A percentile compares a stretch with the other conserved stretches of the same genome.
These are phyloP conservation scores for Yamadazyma buinensis DNA, from an alignment of 1,139 yeast genomes.

Conservation along the genomic window DNA sequence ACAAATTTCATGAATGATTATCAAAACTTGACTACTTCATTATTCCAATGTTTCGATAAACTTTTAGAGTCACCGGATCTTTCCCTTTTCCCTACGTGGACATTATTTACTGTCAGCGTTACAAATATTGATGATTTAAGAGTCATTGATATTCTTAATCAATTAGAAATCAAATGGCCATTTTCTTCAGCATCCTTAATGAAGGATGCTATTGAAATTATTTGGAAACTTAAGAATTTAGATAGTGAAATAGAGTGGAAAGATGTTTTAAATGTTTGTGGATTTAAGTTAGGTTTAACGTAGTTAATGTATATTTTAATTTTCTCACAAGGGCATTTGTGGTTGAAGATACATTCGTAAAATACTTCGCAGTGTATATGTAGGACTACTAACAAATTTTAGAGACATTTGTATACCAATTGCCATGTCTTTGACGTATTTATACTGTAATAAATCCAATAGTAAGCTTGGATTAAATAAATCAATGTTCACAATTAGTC, in stretches of 20 bases:
- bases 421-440: no score
- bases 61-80: conserved; percentile 1
- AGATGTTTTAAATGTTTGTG: conserved; percentile 16
- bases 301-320: conserved; percentile 3
- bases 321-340: no score
- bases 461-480: no score
- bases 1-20: not conserved
- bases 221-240: conserved; percentile 24
- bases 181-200: conserved; percentile 16
- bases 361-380: no score
- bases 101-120: conserved; percentile 19
- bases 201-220: conserved; percentile 19
- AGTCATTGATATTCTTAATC: conserved; percentile 14
- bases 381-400: no score
- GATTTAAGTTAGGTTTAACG: conserved; percentile 17
- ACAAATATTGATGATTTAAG: conserved; percentile 7
- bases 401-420: no score
- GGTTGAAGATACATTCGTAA: no score
- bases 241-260: conserved; percentile 17
- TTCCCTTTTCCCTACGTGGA: conserved; percentile 23
- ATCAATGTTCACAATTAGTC: no score
- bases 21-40: not conserved
- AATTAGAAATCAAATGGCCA: conserved; percentile 20
- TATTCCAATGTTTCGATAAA: not conserved
- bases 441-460: no score